Percentiles rank a stretch among this genome's conserved stretches.
Evolutionary conservation across 208 protist genomes (phyloP).

Genomic region (Trichomonas vaginalis): DNA sequence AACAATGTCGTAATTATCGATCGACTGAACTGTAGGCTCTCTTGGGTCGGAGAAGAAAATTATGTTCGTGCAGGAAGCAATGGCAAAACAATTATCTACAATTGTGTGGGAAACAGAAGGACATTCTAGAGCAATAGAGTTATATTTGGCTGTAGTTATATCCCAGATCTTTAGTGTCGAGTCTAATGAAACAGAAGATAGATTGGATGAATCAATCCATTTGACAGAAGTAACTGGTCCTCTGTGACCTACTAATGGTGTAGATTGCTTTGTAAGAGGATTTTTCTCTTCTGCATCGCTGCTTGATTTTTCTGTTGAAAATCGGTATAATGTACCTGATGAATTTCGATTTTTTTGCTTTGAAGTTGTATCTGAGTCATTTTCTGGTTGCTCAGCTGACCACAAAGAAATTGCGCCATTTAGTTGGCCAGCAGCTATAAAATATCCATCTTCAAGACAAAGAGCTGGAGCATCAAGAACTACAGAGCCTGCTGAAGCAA

Average conservation of each 20-base stretch:
- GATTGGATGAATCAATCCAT: neutral
- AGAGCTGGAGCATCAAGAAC: neutral
- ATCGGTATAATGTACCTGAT: neutral
- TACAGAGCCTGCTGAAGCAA: neutral
- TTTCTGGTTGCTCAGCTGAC: neutral
- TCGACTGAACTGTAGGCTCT: neutral
- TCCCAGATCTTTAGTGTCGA: neutral
- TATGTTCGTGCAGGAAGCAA: neutral
- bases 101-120: neutral
- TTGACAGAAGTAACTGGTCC: neutral
- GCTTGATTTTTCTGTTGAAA: neutral
- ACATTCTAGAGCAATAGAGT: neutral
- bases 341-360: neutral
- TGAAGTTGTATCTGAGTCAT: neutral
- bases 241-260: neutral
- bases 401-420: neutral
- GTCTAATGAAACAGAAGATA: neutral
- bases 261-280: neutral
- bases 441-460: neutral
- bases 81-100: neutral
- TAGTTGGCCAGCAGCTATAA: neutral
- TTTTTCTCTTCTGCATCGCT: neutral
- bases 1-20: neutral
- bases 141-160: neutral
- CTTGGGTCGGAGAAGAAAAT: neutral